phyloP scores from a whole-genome alignment of 2,329 filamentous ascomycete species.

The Claviceps fusiformis region DNA sequence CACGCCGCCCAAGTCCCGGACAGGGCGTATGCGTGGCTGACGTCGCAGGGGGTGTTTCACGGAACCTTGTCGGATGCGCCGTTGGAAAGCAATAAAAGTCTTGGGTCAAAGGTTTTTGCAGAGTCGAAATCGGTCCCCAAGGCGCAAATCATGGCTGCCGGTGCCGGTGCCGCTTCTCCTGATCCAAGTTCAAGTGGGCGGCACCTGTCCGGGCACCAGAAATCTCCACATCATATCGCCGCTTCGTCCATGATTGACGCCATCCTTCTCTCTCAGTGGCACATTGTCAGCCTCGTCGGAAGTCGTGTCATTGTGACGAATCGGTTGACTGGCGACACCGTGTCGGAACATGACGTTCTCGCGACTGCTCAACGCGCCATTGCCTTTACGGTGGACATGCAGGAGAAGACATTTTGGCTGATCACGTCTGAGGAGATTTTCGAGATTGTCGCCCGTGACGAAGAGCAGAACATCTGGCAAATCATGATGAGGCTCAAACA shows the following conservation, averaged over 20 bases:
- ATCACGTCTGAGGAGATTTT: constrained; percentile 87
- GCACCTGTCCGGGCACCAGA: constrained; percentile 32
- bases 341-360: constrained; percentile 79
- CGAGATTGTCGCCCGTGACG: constrained; percentile 80
- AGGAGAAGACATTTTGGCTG: constrained; percentile 96
- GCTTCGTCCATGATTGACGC: constrained; percentile 62
- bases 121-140: constrained; percentile 66
- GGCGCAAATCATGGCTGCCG: constrained; percentile 52
- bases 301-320: constrained; percentile 76
- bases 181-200: constrained; percentile 48
- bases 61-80: constrained; percentile 59
- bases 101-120: constrained; percentile 63
- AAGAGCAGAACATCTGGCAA: constrained; percentile 88
- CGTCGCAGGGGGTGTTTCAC: constrained; percentile 72
- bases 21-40: constrained; percentile 80
- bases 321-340: constrained; percentile 68
- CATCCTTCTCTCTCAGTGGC: constrained; percentile 84
- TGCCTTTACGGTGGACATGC: constrained; percentile 77
- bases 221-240: constrained; percentile 35
- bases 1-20: constrained; percentile 51
- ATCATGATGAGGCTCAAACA: constrained; percentile 78
- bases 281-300: constrained; percentile 73
- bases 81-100: constrained; percentile 39
- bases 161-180: constrained; percentile 21
- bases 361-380: constrained; percentile 66